Evolutionary conservation across 2,329 filamentous ascomycete species (phyloP), one percentile per base, ranked within the genome.

Genomic region (Arthrobotrys sphaeroides): DNA sequence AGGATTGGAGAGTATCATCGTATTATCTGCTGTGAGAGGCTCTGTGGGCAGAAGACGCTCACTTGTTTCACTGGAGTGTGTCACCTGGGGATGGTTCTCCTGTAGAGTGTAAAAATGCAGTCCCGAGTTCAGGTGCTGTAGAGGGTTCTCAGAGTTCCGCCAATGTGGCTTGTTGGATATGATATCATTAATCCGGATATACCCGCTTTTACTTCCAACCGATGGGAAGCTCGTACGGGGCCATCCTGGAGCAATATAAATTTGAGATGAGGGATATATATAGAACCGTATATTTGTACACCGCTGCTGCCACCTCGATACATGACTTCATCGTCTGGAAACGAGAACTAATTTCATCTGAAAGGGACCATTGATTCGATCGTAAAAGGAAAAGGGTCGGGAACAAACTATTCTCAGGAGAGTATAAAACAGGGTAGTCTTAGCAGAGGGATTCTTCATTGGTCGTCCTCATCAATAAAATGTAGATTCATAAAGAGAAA

Each of bases 221-320:
- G 18, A 12, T 55, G 51, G 10, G 18, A n/a, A 40, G 36, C 10
- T n/a, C n/a, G n/a, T n/a, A n/a, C n/a, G n/a, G n/a, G n/a, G n/a
- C n/a, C n/a, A n/a, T n/a, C n/a, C n/a, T n/a, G n/a, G n/a, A n/a
- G n/a, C n/a, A n/a, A n/a, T n/a, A n/a, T n/a, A n/a, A n/a, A 16
- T n/a, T 55, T 38, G 51, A 38, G 51, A 38, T 55, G 31, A 5
- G 31, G n/a, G 18, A 53, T 53, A 53, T 53, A 53, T 53, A 53
- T 53, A 53, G 47, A 38, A 55, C 9, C n/a, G n/a, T n/a, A n/a
- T n/a, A n/a, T n/a, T 38, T 55, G 51, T 38, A 38, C 38, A 55
- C 49, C 28, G 38, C 49, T 28, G 10, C 20, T 51, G 26, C 47
- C 26, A n/a, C 16, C 26, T 55, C 49, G 36, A 22, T 55, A 55